A percentile compares a stretch with the other conserved stretches of the same genome.
phyloP scores from a whole-genome alignment of 2,329 filamentous ascomycete genomes.

The Calycina herbarum region DNA sequence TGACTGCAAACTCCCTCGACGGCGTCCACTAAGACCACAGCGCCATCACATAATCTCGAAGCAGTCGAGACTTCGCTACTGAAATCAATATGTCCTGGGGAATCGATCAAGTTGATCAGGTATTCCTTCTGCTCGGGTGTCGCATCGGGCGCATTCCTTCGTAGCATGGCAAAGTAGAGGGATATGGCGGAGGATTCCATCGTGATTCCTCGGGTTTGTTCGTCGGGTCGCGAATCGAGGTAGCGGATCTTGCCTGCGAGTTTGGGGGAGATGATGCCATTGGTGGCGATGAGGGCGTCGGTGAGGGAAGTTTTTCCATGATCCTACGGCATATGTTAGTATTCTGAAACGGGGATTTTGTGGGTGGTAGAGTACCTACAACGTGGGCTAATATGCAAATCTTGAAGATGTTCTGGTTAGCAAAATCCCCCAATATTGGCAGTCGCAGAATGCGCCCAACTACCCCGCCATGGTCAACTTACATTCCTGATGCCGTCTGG shows the following conservation, averaged over 20 bases:
- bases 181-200: constrained; percentile 99
- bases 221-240: constrained; percentile 92
- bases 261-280: constrained; percentile 98
- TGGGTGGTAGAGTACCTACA: constrained; percentile 45
- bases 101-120: constrained; percentile 96
- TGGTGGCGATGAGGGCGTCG: constrained; percentile 93
- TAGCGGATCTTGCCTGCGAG: constrained; percentile 97
- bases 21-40: constrained; percentile 90
- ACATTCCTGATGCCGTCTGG: constrained; percentile 92
- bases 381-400: constrained; percentile 97
- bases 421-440: background rate
- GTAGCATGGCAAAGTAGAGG: constrained; percentile 88
- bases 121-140: constrained; percentile 79
- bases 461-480: constrained; percentile 41
- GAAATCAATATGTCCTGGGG: constrained; percentile 97
- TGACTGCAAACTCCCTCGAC: constrained; percentile 98
- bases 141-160: constrained; percentile 68
- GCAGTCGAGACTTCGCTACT: constrained; percentile 97
- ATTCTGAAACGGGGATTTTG: background rate
- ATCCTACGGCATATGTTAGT: constrained; percentile 54
- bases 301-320: constrained; percentile 98
- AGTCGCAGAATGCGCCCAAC: constrained; percentile 13
- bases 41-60: constrained; percentile 90
- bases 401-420: constrained; percentile 44
- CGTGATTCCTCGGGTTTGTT: constrained; percentile 95